These are phyloP conservation scores for Prototheca wickerhamii DNA, from an alignment of 163 green algal species.

Conservation along the genomic window DNA sequence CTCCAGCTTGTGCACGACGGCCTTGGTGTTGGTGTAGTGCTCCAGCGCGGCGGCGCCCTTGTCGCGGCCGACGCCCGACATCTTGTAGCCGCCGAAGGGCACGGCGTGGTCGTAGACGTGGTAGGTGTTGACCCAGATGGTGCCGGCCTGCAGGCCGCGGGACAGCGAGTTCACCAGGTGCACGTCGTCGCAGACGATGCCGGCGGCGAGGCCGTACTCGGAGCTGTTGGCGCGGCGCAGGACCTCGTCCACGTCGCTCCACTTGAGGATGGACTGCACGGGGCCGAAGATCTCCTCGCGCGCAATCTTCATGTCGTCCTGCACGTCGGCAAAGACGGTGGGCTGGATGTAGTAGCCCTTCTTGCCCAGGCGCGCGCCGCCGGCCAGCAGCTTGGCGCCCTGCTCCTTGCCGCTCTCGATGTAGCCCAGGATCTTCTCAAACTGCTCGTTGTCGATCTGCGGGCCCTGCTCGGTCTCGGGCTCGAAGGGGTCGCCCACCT, in stretches of 20 bases:
- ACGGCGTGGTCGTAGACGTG: constrained; percentile 30
- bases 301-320: constrained; percentile 51
- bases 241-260: constrained; percentile 28
- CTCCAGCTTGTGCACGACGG: constrained; percentile 4
- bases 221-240: constrained; percentile 38
- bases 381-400: constrained; percentile 30
- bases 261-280: constrained; percentile 57
- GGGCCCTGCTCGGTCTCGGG: constrained; percentile 52
- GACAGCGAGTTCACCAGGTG: constrained; percentile 41
- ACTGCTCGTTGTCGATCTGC: constrained; percentile 47
- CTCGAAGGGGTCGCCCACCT: constrained; percentile 65
- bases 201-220: constrained; percentile 53
- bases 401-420: constrained; percentile 46
- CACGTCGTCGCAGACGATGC: constrained; percentile 47
- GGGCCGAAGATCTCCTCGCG: constrained; percentile 64
- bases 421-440: constrained; percentile 64
- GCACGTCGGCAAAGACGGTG: constrained; percentile 61
- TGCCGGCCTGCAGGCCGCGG: constrained; percentile 43
- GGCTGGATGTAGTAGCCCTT: constrained; percentile 60
- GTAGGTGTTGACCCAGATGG: constrained; percentile 56
- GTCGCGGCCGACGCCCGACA: constrained; percentile 41
- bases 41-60: constrained; percentile 26
- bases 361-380: constrained; percentile 34
- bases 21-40: constrained; percentile 30
- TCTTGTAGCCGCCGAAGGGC: constrained; percentile 51